Evolutionary conservation across 2,329 filamentous ascomycete genomes (phyloP), one percentile per base, ranked within the genome.

Genomic region (Mycocentrospora acerina): DNA sequence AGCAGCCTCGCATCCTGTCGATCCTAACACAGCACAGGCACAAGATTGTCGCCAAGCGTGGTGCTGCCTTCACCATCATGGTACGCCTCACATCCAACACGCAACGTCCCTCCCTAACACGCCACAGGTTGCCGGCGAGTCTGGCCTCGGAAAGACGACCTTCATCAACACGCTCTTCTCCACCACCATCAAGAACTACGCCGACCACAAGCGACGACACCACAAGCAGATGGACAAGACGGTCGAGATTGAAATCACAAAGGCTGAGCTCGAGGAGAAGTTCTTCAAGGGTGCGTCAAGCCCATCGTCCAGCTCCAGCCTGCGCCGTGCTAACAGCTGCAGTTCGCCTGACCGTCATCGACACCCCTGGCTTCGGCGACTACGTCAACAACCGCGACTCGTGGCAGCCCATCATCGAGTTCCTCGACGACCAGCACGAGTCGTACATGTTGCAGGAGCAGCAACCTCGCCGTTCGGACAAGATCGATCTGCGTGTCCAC

Each of bases 111-210:
- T 4, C 6, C 7, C 7, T 24, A 17, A 26, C 13, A 46, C 9
- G 35, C 22, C 33, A 17, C 63, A 95, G 90, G 90, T 97, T 74
- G 93, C 93, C 76, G 91, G 91, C 77, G 91, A 98, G 78, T 97
- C 93, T 57, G 91, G 91, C 67, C 77, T 97, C 60, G 93, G 93
- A 78, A 98, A 98, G 83, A 98, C 94, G 17, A 98, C 93, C 64
- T 98, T 98, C 76, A 97, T 98, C 83, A 98, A 98, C 84, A 98
- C 93, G 44, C 85, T 98, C 46, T 98, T 98, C 81, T 98, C 93
- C 50, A 98, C 94, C 56, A 98, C 93, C 62, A 98, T 98, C 82
- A 98, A 98, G 82, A 98, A 97, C 82, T 98, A 98, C 73, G 93
- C 93, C 81, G 93, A 98, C 74, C 91, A 98, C 82, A 95, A 95